These are phyloP conservation scores for Trichophyton benhamiae DNA, from an alignment of 2,329 filamentous ascomycete genomes.

Conservation along the genomic window DNA sequence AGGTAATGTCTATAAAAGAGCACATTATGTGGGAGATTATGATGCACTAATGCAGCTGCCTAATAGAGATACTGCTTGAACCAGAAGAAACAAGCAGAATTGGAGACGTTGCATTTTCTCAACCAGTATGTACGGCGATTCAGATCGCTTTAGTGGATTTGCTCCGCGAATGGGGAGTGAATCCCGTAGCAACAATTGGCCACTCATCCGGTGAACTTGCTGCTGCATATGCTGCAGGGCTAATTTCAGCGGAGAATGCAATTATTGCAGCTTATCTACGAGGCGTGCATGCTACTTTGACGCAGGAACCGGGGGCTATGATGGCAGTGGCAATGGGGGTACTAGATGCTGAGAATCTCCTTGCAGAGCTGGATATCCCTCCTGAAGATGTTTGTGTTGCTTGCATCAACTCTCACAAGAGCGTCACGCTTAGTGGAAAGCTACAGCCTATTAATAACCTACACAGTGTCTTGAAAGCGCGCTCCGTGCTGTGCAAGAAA, in stretches of 20 bases:
- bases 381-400: slow-evolving; percentile 17
- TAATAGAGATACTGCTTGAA: not conserved
- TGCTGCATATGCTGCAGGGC: slow-evolving; percentile 23
- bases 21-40: not conserved
- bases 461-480: no score
- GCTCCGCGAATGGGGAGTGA: slow-evolving; percentile 18
- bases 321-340: slow-evolving; percentile 9
- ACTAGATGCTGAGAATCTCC: slow-evolving; percentile 1
- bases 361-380: not conserved
- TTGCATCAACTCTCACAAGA: slow-evolving; percentile 28
- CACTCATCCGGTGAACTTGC: slow-evolving; percentile 25
- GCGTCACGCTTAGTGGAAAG: slow-evolving; percentile 28
- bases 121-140: slow-evolving; percentile 22
- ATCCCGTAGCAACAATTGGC: slow-evolving; percentile 19
- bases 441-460: no score
- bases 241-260: slow-evolving; percentile 10
- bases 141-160: slow-evolving; percentile 23
- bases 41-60: not conserved
- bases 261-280: slow-evolving; percentile 15
- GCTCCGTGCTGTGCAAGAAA: slow-evolving; percentile 13
- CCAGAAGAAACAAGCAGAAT: slow-evolving; percentile 9
- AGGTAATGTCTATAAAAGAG: no score
- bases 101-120: slow-evolving; percentile 19
- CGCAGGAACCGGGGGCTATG: slow-evolving; percentile 9
- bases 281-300: slow-evolving; percentile 6